Evolutionary conservation across 805 yeast genomes (phyloP).

Genomic region (Ogataea haglerorum): DNA sequence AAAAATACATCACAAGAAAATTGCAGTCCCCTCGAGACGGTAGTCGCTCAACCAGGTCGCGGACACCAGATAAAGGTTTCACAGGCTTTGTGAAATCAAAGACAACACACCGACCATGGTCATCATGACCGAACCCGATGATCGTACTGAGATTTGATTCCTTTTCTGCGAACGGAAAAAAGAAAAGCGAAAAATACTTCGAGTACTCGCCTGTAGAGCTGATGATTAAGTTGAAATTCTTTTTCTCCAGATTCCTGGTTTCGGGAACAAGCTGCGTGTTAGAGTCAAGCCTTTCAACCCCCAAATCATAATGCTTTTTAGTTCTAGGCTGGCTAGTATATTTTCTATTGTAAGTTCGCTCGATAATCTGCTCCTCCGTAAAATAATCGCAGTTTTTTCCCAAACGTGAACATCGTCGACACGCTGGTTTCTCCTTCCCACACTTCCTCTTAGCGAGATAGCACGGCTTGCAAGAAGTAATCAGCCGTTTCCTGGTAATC

Average conservation of each 20-base stretch:
- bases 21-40: slow-evolving; percentile 15
- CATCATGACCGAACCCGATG: slow-evolving; percentile 6
- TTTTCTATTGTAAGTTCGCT: slow-evolving; percentile 6
- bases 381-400: slow-evolving; percentile 20
- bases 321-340: background rate
- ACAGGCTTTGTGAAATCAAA: slow-evolving; percentile 19
- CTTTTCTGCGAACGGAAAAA: slow-evolving; percentile 22
- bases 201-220: slow-evolving; percentile 24
- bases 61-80: slow-evolving; percentile 10
- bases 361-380: slow-evolving; percentile 12
- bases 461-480: slow-evolving; percentile 21
- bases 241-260: slow-evolving; percentile 14
- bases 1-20: slow-evolving; percentile 18
- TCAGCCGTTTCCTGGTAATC: slow-evolving; percentile 17
- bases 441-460: slow-evolving; percentile 21
- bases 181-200: slow-evolving; percentile 20
- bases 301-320: slow-evolving; percentile 1
- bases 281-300: slow-evolving; percentile 3
- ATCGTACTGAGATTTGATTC: slow-evolving; percentile 19
- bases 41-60: slow-evolving; percentile 9
- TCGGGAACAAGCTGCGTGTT: slow-evolving; percentile 17
- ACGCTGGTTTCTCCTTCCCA: slow-evolving; percentile 14
- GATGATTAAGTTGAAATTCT: slow-evolving; percentile 21
- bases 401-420: slow-evolving; percentile 15
- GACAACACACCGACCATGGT: slow-evolving; percentile 10